Conservation (phyloP, 2,329 filamentous ascomycete species). For the Ceratocystis alfenasii region DNA sequence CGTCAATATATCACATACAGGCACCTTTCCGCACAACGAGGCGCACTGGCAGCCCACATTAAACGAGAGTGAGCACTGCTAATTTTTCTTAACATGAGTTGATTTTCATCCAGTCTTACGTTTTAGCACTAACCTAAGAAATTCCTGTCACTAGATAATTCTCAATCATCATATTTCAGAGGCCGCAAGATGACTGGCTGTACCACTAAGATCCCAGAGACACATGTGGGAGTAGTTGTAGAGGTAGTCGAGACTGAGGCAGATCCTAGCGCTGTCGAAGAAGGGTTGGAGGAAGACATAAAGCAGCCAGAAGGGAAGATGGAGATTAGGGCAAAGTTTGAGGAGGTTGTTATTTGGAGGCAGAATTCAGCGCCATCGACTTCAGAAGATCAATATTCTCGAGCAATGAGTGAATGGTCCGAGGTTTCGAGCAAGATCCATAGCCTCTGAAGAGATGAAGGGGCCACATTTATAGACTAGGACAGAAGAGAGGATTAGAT, state of each 20-base stretch:
- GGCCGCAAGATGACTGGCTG: slow-evolving; percentile 68
- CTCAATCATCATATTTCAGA: slow-evolving; percentile 55
- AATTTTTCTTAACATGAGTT: too few species aligned
- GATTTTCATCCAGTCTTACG: not conserved
- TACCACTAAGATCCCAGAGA: slow-evolving; percentile 52
- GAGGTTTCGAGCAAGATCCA: slow-evolving; percentile 48
- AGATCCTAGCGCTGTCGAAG: not conserved
- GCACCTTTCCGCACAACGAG: slow-evolving; percentile 49
- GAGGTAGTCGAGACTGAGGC: slow-evolving; percentile 33
- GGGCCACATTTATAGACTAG: slow-evolving; percentile 30
- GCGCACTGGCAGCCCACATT: slow-evolving; percentile 51
- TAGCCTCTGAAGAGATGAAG: not conserved
- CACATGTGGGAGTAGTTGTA: slow-evolving; percentile 55
- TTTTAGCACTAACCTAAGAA: not conserved
- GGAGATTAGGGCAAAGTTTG: slow-evolving; percentile 55
- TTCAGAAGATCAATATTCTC: slow-evolving; percentile 58
- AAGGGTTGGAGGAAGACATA: slow-evolving; percentile 31
- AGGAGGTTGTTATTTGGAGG: slow-evolving; percentile 69
- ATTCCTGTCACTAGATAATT: slow-evolving; percentile 34
- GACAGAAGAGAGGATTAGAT: not conserved
- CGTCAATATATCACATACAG: slow-evolving; percentile 68
- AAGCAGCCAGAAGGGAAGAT: slow-evolving; percentile 43
- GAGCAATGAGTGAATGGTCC: slow-evolving; percentile 71
- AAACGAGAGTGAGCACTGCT: slow-evolving; percentile 31
- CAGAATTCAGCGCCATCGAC: slow-evolving; percentile 51